phyloP scores from a whole-genome alignment of 805 yeast genomes.

The Komagataella pastoris region DNA sequence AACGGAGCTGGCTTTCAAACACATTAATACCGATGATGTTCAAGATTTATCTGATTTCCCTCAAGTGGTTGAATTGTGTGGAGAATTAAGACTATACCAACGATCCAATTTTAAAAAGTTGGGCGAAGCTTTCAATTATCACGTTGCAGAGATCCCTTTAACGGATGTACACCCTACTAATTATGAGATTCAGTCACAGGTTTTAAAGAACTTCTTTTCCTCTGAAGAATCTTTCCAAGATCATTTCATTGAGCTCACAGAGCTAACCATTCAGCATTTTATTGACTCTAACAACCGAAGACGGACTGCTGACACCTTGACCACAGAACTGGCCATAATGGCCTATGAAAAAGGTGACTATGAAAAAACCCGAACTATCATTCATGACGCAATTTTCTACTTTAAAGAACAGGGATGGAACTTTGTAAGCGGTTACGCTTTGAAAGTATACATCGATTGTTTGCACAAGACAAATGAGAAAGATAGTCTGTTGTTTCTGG shows the following conservation, averaged over 20 bases:
- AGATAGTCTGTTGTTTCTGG: constrained; percentile 13
- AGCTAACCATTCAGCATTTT: constrained; percentile 38
- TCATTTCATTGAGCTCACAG: constrained; percentile 39
- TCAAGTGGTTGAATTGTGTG: constrained; percentile 25
- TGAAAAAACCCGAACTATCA: constrained; percentile 40
- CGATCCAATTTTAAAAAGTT: constrained; percentile 26
- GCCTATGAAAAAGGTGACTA: constrained; percentile 46
- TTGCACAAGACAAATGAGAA: constrained; percentile 26
- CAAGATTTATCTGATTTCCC: not conserved
- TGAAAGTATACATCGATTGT: constrained; percentile 59
- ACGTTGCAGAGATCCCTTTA: not conserved
- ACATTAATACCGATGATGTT: not conserved
- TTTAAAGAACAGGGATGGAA: constrained; percentile 69
- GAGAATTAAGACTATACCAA: constrained; percentile 34
- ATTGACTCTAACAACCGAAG: constrained; percentile 34
- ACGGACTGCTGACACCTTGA: constrained; percentile 58
- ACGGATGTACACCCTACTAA: not conserved
- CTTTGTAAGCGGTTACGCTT: constrained; percentile 47
- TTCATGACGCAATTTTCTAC: constrained; percentile 56
- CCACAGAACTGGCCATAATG: constrained; percentile 67
- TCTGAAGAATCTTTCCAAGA: constrained; percentile 22
- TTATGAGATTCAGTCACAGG: constrained; percentile 7
- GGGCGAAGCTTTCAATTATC: constrained; percentile 16
- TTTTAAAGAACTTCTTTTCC: constrained; percentile 9
- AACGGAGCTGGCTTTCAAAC: not conserved